phyloP scores from a whole-genome alignment of 805 yeast genomes.

The Ogataea philodendri region DNA sequence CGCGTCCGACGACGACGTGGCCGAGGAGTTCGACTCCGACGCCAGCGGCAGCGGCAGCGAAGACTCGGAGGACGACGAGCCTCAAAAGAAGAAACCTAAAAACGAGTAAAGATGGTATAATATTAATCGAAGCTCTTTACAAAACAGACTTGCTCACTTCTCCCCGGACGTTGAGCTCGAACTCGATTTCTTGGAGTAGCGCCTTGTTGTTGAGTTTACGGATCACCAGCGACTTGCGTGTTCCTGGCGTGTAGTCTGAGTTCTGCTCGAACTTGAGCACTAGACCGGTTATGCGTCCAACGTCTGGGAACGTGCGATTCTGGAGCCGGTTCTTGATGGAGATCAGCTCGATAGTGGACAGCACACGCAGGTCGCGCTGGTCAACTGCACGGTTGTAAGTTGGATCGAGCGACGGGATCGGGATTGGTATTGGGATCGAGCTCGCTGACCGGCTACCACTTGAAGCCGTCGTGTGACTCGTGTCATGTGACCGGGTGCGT shows the following conservation, averaged over 20 bases:
- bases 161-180: constrained; percentile 18
- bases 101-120: constrained; percentile 10
- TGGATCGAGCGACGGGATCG: constrained; percentile 14
- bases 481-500: constrained; percentile 2
- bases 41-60: constrained; percentile 34
- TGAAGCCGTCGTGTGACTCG: background rate
- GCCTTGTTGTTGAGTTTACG: constrained; percentile 17
- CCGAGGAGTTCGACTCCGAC: constrained; percentile 82
- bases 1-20: constrained; percentile 50
- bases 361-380: constrained; percentile 11
- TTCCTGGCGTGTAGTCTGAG: constrained; percentile 13
- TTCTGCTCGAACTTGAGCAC: constrained; percentile 22
- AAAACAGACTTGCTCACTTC: constrained; percentile 14
- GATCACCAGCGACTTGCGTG: constrained; percentile 8
- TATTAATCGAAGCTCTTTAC: constrained; percentile 1
- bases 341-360: constrained; percentile 21
- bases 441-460: background rate
- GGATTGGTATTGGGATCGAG: constrained; percentile 8
- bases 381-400: constrained; percentile 16
- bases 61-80: constrained; percentile 26
- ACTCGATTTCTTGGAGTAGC: constrained; percentile 17
- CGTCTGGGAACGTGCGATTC: constrained; percentile 17
- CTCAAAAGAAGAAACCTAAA: constrained; percentile 30
- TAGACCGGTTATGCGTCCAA: constrained; percentile 19
- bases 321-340: constrained; percentile 20